These are phyloP conservation scores for Excoecaria cochinchinensis DNA, from an alignment of 345 rosid genomes.

Conservation along the genomic window DNA sequence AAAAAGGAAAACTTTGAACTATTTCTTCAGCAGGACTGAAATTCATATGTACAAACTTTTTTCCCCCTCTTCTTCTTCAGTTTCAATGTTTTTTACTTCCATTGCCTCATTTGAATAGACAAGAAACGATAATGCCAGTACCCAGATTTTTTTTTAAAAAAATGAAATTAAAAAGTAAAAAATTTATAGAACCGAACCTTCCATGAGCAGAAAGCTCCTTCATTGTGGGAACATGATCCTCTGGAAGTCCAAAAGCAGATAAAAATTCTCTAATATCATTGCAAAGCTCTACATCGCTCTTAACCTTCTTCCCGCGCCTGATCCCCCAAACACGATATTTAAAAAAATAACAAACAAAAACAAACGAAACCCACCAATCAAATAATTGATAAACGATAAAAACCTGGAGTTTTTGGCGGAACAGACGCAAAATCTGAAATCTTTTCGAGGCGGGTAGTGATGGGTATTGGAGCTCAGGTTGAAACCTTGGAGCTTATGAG, in stretches of 20 bases:
- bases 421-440: conserved; percentile 40
- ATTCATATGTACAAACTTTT: too few species aligned
- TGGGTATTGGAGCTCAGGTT: conserved; percentile 15
- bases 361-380: conserved; percentile 5
- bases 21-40: too few species aligned
- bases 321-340: conserved; percentile 1
- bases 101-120: background rate
- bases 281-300: conserved; percentile 74
- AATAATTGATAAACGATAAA: background rate
- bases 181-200: conserved; percentile 46
- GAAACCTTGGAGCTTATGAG: conserved; percentile 27
- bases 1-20: background rate
- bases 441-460: conserved; percentile 22
- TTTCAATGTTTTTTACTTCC: background rate
- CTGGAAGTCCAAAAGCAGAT: conserved; percentile 61
- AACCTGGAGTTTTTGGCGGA: conserved; percentile 48
- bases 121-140: background rate
- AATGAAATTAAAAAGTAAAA: background rate
- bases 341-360: conserved; percentile 5
- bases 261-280: conserved; percentile 63
- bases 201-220: conserved; percentile 77
- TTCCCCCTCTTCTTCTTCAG: background rate
- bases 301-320: conserved; percentile 64
- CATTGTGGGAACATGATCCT: conserved; percentile 65
- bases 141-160: background rate